A percentile compares a stretch with the other conserved stretches of the same genome.
phyloP scores from a whole-genome alignment of 352 stramenopile genomes.

The Phytophthora pluvialis region DNA sequence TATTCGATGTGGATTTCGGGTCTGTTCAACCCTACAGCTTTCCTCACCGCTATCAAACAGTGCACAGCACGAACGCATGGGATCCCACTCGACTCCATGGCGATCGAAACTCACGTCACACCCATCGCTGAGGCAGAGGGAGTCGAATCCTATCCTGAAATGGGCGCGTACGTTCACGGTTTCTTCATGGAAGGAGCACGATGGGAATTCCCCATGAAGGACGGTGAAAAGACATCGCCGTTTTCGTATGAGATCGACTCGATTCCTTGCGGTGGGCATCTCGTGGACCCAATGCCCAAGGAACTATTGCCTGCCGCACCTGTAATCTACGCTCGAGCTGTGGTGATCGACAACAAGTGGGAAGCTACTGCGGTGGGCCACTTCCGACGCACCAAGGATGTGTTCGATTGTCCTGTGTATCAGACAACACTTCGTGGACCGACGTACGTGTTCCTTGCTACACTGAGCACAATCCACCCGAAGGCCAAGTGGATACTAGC shows the following conservation, averaged over 20 bases:
- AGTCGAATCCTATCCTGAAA: conserved; percentile 74
- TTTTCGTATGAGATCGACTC: conserved; percentile 88
- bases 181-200: conserved; percentile 95
- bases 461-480: conserved; percentile 84
- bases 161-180: conserved; percentile 94
- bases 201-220: conserved; percentile 78
- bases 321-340: conserved; percentile 95
- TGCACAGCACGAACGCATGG: conserved; percentile 85
- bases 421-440: conserved; percentile 94
- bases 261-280: conserved; percentile 83
- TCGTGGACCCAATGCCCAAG: conserved; percentile 93
- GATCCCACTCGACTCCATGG: conserved; percentile 92
- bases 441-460: conserved; percentile 97
- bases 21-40: conserved; percentile 85
- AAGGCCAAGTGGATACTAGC: conserved; percentile 94
- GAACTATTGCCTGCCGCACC: conserved; percentile 89
- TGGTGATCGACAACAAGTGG: conserved; percentile 91
- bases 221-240: conserved; percentile 81
- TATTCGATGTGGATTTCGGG: conserved; percentile 86
- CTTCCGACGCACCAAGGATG: conserved; percentile 83
- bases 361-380: conserved; percentile 95
- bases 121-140: conserved; percentile 64
- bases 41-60: conserved; percentile 88
- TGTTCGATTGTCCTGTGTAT: conserved; percentile 97
- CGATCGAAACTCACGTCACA: conserved; percentile 94